These are phyloP conservation scores for Jaminaea rosea DNA, from an alignment of 1,284 basidiomycete species.

Conservation along the genomic window DNA sequence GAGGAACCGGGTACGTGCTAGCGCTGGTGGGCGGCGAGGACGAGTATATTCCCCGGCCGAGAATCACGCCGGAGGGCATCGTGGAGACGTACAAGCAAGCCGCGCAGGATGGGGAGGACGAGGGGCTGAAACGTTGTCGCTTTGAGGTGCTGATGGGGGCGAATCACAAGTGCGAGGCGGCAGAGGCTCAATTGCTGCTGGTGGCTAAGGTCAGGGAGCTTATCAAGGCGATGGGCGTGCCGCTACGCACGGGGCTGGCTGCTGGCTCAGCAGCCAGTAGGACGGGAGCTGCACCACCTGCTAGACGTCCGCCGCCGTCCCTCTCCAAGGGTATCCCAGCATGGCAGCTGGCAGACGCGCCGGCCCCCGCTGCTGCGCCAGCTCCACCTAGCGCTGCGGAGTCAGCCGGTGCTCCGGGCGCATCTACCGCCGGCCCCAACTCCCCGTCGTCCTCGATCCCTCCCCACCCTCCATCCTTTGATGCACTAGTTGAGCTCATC, in stretches of 20 bases:
- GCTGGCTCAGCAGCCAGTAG: not conserved
- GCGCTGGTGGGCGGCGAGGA: conserved; percentile 32
- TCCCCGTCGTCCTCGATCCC: not conserved
- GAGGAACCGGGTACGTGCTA: conserved; percentile 13
- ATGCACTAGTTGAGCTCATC: conserved; percentile 43
- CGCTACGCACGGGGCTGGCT: conserved; percentile 3
- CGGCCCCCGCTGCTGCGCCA: not conserved
- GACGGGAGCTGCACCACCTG: not conserved
- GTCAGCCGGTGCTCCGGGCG: not conserved
- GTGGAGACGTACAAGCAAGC: conserved; percentile 17
- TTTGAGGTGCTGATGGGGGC: conserved; percentile 17
- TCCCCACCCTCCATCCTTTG: conserved; percentile 21
- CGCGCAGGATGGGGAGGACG: conserved; percentile 11
- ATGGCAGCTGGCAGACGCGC: not conserved
- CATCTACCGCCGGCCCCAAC: not conserved
- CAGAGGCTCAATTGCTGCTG: conserved; percentile 11
- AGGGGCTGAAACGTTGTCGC: conserved; percentile 3
- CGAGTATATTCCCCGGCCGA: conserved; percentile 19
- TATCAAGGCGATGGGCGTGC: conserved; percentile 12
- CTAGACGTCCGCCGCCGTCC: not conserved
- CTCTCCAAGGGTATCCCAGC: not conserved
- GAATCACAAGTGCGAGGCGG: conserved; percentile 28
- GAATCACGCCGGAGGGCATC: conserved; percentile 9
- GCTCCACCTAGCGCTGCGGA: not conserved
- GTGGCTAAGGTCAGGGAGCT: conserved; percentile 7